phyloP scores from a whole-genome alignment of 2,329 filamentous ascomycete species.

The Aspergillus sp. region DNA sequence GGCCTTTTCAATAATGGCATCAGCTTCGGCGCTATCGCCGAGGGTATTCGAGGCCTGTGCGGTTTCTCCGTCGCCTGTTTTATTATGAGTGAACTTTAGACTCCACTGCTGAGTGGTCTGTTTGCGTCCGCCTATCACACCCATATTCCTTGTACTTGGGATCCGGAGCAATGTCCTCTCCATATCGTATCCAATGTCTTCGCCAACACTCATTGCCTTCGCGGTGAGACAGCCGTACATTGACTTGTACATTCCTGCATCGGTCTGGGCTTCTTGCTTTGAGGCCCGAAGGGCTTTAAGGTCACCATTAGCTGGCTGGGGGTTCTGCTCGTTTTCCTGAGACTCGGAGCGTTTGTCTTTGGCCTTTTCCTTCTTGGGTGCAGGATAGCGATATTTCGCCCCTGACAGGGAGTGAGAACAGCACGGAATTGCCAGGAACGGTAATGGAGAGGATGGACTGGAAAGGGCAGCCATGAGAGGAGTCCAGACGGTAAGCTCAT shows the following conservation, averaged over 20 bases:
- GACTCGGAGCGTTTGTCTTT: slow-evolving; percentile 38
- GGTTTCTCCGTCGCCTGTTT: neutral
- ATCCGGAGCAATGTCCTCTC: slow-evolving; percentile 87
- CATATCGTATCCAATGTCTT: slow-evolving; percentile 67
- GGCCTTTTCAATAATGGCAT: slow-evolving; percentile 57
- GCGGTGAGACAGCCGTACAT: slow-evolving; percentile 79
- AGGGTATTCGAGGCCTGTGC: neutral
- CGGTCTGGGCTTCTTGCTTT: slow-evolving; percentile 26
- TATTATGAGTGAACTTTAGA: neutral
- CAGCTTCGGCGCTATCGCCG: slow-evolving; percentile 50
- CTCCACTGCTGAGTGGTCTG: slow-evolving; percentile 9
- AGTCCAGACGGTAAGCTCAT: slow-evolving; percentile 94
- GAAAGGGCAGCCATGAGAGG: slow-evolving; percentile 72
- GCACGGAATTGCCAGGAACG: slow-evolving; percentile 92
- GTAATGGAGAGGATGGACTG: slow-evolving; percentile 54
- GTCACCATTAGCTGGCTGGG: slow-evolving; percentile 34
- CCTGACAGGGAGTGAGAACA: slow-evolving; percentile 87
- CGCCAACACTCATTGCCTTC: slow-evolving; percentile 68
- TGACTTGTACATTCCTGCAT: slow-evolving; percentile 48
- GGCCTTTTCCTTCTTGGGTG: slow-evolving; percentile 12
- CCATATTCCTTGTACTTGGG: slow-evolving; percentile 84
- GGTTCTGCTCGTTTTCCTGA: slow-evolving; percentile 10
- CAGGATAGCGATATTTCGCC: slow-evolving; percentile 57
- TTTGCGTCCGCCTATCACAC: slow-evolving; percentile 63
- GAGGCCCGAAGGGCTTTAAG: slow-evolving; percentile 33